Evolutionary conservation across 148 eudicot species (phyloP), one percentile per base, ranked within the genome.

Genomic region (Polygonum maritimum): DNA sequence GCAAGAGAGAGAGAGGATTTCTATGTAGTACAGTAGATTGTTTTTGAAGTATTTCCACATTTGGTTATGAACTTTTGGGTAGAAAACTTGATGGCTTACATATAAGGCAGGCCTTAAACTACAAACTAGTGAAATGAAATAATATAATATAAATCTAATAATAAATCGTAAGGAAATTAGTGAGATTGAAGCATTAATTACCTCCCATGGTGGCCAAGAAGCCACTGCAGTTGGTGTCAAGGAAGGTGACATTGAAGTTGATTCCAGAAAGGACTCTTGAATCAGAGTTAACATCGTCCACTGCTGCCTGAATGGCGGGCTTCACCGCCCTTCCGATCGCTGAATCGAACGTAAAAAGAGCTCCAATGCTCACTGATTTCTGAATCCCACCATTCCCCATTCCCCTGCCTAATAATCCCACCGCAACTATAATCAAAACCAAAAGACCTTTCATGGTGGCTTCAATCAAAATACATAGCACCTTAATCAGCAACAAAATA

Each of bases 141-240:
- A 44, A 1, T 26, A 26, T 26, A 26, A 0, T 26, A 26, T 26
- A 26, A 26, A 26, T 0, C 31, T 26, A 26, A 26, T 26, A 26
- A 26, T 26, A 26, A 26, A 26, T 16, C 18, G 3, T 14, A 51
- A 5, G 69, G 47, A 65, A 78, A 74, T 73, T 48, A 2, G 1
- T 10, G 9, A 40, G 5, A 40, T 57, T 41, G 76, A 62, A 65
- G 26, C 47, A 44, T 44, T 7, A 12, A 73, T 76, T 83, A 92
- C 97, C 93, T 87, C 86, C 95, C 33, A 90, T 63, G 19, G 89
- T 87, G 80, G 96, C 98, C 69, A 91, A 55, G 79, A 93, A 89
- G 16, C 89, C 93, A 39, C 93, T 93, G 88, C 96, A 93, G 77
- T 90, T 86, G 0, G 98, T 90, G 62, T 93, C 92, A 45, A 79